Conservation (phyloP, 495 filamentous ascomycete genomes). For the Pyronema domesticum region DNA sequence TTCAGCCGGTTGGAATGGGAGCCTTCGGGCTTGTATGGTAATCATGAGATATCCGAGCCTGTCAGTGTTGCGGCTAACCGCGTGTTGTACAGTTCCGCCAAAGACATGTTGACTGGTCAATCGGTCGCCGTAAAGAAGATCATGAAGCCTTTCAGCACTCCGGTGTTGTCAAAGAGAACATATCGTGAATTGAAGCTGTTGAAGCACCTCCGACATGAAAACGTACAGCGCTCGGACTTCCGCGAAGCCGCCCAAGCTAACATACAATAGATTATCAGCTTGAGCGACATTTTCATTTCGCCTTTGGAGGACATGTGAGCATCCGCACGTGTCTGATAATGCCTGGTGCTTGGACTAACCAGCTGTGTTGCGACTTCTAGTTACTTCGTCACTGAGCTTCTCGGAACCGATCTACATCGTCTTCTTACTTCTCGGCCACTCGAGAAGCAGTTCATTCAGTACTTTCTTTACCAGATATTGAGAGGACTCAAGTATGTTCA, state of each 20-base stretch:
- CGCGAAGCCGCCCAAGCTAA: neutral
- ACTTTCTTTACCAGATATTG: constrained; percentile 98
- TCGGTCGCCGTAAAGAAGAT: constrained; percentile 99
- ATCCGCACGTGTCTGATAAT: no score
- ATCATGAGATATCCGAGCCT: constrained; percentile 14
- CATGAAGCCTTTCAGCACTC: constrained; percentile 99
- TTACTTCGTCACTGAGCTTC: constrained; percentile 94
- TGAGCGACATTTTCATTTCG: constrained; percentile 99
- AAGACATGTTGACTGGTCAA: constrained; percentile 88
- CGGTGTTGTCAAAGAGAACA: constrained; percentile 88
- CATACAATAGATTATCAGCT: constrained; percentile 64
- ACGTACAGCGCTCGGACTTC: constrained; percentile 36
- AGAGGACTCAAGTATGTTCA: constrained; percentile 98
- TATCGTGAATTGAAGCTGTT: constrained; percentile 94
- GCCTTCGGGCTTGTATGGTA: constrained; percentile 98
- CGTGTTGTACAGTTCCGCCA: constrained; percentile 53
- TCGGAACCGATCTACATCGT: constrained; percentile 91
- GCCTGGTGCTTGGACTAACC: no score
- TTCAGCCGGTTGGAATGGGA: constrained; percentile 97
- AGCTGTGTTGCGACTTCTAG: constrained; percentile 28
- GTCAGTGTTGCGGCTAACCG: neutral
- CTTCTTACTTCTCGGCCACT: constrained; percentile 87
- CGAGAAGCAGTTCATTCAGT: constrained; percentile 99
- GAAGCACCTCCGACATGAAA: constrained; percentile 93
- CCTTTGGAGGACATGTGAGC: constrained; percentile 93